phyloP scores from a whole-genome alignment of 192 early-diverging fungal genomes.

The Thamnidium elegans region DNA sequence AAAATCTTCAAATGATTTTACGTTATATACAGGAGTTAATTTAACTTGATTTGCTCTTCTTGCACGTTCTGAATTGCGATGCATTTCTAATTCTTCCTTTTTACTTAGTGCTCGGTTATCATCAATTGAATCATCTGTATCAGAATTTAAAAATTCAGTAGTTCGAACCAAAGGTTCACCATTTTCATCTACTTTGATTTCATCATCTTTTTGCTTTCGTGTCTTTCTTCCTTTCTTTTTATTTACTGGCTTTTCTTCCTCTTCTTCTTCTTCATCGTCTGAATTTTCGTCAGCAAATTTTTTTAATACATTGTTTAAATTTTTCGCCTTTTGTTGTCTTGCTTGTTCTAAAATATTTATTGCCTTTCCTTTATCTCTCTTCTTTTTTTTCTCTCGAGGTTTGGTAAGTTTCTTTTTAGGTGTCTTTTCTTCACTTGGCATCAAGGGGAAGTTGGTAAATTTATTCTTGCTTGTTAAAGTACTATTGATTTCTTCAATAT shows the following conservation, averaged over 20 bases:
- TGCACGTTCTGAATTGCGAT: slow-evolving; percentile 2
- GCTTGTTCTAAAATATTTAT: neutral
- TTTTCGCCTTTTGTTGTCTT: neutral
- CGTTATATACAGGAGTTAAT: neutral
- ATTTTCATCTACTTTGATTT: neutral
- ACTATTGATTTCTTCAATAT: neutral
- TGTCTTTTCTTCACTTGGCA: neutral
- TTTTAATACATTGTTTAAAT: neutral
- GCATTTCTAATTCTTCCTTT: slow-evolving; percentile 7
- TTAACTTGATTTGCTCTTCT: neutral
- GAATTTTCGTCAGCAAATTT: neutral
- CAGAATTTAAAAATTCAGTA: neutral
- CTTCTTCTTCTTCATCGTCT: neutral
- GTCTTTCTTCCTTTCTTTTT: slow-evolving; percentile 2
- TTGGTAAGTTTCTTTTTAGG: neutral
- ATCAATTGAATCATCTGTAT: neutral
- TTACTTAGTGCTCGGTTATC: neutral
- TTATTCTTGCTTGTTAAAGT: neutral
- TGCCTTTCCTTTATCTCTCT: neutral
- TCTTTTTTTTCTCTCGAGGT: neutral
- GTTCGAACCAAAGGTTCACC: neutral
- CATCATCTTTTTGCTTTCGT: neutral
- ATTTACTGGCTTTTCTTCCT: neutral
- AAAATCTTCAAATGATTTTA: neutral
- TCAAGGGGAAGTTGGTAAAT: slow-evolving; percentile 11